Base-by-base conservation (phyloP, 257 asterid species). In the Pogostemon cablin region DNA sequence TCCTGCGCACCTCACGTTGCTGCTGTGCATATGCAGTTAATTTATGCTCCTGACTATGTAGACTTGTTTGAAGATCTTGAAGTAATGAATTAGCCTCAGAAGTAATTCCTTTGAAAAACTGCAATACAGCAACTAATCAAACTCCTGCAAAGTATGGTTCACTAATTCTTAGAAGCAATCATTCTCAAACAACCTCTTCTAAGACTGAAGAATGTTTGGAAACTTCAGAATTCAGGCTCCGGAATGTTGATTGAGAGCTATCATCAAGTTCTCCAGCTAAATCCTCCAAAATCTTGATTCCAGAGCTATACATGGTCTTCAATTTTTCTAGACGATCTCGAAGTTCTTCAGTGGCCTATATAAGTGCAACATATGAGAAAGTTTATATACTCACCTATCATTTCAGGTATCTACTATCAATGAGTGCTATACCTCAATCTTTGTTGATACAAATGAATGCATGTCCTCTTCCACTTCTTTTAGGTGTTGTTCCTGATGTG, bases 391-490 rank as follows among this genome's bases (percentile, higher is more conserved):
- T 5, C 12, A 40, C 48, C 53, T 55, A 32, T 7, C 58, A 65
- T 69, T 67, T 54, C 52, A 62, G 55, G 68, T 52, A n/a, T 73
- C 38, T 41, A 53, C 63, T 20, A 20, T 20, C 25, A 20, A 20
- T 20, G 25, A 9, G 35, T 40, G 38, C 2, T 12, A 17, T 85
- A 91, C 99, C 96, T 85, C 82, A 32, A 78, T 85, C 89, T 95
- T 95, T 62, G 90, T 84, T 77, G 97, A 78, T 77, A 95, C 93
- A 72, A 91, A 95, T 68, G 87, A 82, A 72, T 85, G 91, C 99
- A 95, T 91, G 76, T 95, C 99, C 77, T 89, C 96, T 82, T 95
- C 95, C 96, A 95, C 91, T 73, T 80, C 86, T 77, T 89, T 88
- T 65, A 95, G 83, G 67, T 86, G 96, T 54, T 86, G 85, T 74